Evolutionary conservation across 2,329 filamentous ascomycete genomes (phyloP).

Genomic region (Calonectria multiphialidica): DNA sequence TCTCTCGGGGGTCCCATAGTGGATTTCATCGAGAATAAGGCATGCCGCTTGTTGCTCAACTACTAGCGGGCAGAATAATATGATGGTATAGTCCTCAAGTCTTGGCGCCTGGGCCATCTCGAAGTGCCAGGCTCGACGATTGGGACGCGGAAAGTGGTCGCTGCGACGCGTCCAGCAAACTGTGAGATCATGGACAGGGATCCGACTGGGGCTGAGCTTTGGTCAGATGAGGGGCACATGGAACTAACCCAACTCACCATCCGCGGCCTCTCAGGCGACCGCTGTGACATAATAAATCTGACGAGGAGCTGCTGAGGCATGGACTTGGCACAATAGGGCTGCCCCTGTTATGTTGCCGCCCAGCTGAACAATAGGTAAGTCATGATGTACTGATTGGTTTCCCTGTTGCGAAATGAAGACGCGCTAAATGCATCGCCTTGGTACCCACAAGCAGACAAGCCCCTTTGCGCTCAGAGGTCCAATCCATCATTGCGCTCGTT

Average conservation of each 20-base stretch:
- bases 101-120: not conserved
- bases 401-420: too few species aligned
- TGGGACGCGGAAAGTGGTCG: not conserved
- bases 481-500: too few species aligned
- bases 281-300: not conserved
- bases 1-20: not conserved
- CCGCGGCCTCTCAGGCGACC: too few species aligned
- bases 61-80: constrained; percentile 6
- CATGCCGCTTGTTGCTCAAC: constrained; percentile 11
- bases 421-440: too few species aligned
- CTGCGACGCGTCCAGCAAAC: not conserved
- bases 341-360: too few species aligned
- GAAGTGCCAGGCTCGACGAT: not conserved
- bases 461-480: too few species aligned
- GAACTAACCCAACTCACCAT: not conserved
- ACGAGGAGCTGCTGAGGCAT: not conserved
- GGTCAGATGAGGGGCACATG: not conserved
- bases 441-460: too few species aligned
- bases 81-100: constrained; percentile 3
- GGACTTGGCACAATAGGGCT: not conserved
- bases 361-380: not conserved
- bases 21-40: constrained; percentile 6
- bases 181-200: not conserved
- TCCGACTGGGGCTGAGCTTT: not conserved
- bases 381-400: not conserved